phyloP scores from a whole-genome alignment of 1,284 basidiomycete species.

The Marasmius oreades region DNA sequence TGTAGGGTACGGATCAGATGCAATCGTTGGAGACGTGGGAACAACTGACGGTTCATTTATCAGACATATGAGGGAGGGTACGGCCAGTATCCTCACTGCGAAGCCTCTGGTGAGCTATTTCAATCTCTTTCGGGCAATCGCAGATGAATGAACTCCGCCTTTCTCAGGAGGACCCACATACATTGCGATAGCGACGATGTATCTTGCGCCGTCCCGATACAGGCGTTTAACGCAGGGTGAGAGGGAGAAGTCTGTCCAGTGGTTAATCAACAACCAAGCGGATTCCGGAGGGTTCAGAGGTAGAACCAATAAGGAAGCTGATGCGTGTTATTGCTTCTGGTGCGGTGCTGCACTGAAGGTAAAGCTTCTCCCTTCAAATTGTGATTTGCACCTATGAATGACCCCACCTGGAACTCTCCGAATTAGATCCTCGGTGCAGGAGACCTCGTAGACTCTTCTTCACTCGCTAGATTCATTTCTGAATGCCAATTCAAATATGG shows the following conservation, averaged over 20 bases:
- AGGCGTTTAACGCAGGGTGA: slow-evolving; percentile 38
- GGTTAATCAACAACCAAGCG: slow-evolving; percentile 74
- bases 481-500: slow-evolving; percentile 82
- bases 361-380: slow-evolving; percentile 20
- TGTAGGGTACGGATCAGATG: slow-evolving; percentile 61
- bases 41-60: not conserved
- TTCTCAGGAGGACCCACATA: slow-evolving; percentile 87
- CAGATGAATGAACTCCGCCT: not conserved
- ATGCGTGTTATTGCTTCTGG: slow-evolving; percentile 97
- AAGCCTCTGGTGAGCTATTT: slow-evolving; percentile 71
- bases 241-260: slow-evolving; percentile 58
- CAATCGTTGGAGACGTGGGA: slow-evolving; percentile 5
- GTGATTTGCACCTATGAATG: not conserved
- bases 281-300: slow-evolving; percentile 77
- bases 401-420: not conserved
- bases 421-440: slow-evolving; percentile 61
- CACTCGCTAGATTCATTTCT: slow-evolving; percentile 63
- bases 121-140: not conserved
- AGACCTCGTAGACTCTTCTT: slow-evolving; percentile 49
- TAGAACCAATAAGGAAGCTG: slow-evolving; percentile 79
- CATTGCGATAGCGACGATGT: slow-evolving; percentile 79
- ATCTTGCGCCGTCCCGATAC: slow-evolving; percentile 38
- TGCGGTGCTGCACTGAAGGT: slow-evolving; percentile 78
- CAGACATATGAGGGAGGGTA: slow-evolving; percentile 94
- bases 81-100: slow-evolving; percentile 75